Conservation (phyloP, 768 basidiomycete species). For the Mycena filopes region DNA sequence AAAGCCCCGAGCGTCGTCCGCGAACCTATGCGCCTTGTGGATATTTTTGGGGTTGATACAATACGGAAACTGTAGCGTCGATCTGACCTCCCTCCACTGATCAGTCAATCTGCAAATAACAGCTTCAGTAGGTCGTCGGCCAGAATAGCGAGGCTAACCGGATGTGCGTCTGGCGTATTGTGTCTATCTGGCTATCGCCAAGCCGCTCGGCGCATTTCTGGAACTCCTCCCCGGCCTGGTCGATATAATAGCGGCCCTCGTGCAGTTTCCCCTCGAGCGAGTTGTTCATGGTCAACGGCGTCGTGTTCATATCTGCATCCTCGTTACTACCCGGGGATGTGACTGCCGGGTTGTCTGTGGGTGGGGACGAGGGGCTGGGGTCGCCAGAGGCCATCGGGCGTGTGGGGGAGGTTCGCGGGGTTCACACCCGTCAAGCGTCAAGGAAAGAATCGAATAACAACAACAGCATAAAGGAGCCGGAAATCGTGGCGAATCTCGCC, state of each 20-base stretch:
- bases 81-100: slow-evolving; percentile 16
- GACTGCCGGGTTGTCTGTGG: background rate
- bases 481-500: background rate
- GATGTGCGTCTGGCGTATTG: slow-evolving; percentile 21
- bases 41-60: slow-evolving; percentile 22
- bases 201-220: slow-evolving; percentile 21
- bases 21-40: slow-evolving; percentile 20
- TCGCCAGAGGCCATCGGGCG: slow-evolving; percentile 14
- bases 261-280: slow-evolving; percentile 18
- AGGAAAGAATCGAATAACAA: background rate
- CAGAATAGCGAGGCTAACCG: slow-evolving; percentile 10
- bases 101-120: slow-evolving; percentile 13
- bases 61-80: slow-evolving; percentile 15
- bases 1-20: slow-evolving; percentile 20
- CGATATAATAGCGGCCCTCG: slow-evolving; percentile 16
- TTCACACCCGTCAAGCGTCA: background rate
- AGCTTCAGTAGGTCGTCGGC: background rate
- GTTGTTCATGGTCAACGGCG: slow-evolving; percentile 11
- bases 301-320: background rate
- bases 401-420: background rate
- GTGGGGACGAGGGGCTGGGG: background rate
- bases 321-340: background rate
- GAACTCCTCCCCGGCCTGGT: slow-evolving; percentile 26
- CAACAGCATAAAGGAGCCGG: slow-evolving; percentile 1
- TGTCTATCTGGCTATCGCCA: slow-evolving; percentile 12